Evolutionary conservation across 495 filamentous ascomycete genomes (phyloP).

Genomic region (Cercophora sp.): DNA sequence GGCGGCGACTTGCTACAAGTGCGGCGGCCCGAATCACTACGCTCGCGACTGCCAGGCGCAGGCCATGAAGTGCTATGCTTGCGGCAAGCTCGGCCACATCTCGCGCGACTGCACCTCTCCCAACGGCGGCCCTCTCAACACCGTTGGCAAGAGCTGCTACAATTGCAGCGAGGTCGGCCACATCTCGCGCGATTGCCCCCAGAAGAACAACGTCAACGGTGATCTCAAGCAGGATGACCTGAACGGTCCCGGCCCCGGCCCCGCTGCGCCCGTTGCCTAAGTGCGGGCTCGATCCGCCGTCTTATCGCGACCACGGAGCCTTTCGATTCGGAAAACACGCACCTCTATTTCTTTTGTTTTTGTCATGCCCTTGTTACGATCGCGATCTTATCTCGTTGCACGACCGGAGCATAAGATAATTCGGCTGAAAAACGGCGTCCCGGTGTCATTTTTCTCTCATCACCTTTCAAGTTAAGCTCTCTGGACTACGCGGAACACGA

Average conservation of each 20-base stretch:
- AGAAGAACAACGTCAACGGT: conserved; percentile 49
- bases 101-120: conserved; percentile 96
- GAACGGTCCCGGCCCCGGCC: conserved; percentile 20
- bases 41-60: conserved; percentile 98
- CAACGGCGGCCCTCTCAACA: conserved; percentile 92
- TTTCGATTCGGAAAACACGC: too few relatives aligned
- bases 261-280: conserved; percentile 35
- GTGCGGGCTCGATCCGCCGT: too few relatives aligned
- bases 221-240: conserved; percentile 35
- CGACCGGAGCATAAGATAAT: neutral
- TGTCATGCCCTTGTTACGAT: neutral
- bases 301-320: too few relatives aligned
- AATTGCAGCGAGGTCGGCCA: conserved; percentile 92
- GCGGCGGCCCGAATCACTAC: conserved; percentile 97
- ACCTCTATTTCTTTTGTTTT: neutral
- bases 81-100: conserved; percentile 97
- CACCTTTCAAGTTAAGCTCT: too few relatives aligned
- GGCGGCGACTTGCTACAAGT: conserved; percentile 97
- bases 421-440: conserved; percentile 10
- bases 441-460: conserved; percentile 10
- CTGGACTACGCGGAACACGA: too few relatives aligned
- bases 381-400: conserved; percentile 6
- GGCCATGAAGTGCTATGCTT: conserved; percentile 99
- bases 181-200: conserved; percentile 90
- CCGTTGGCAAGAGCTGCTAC: conserved; percentile 97